These are phyloP conservation scores for Leccinum olivaceopallidum DNA, from an alignment of 768 basidiomycete genomes.

Conservation along the genomic window DNA sequence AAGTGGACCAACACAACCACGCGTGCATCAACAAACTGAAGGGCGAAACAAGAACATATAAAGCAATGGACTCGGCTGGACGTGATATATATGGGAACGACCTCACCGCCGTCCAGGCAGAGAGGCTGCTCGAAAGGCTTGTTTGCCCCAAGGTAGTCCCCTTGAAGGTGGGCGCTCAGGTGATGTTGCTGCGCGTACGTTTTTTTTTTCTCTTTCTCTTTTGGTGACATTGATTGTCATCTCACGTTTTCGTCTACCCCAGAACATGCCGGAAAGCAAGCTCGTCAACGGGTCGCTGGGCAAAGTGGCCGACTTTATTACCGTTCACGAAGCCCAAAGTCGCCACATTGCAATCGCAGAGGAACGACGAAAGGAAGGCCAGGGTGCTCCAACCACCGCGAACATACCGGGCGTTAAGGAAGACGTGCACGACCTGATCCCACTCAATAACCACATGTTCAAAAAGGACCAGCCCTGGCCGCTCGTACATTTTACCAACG, in stretches of 20 bases:
- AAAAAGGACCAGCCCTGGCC: too few relatives aligned
- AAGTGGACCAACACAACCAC: slow-evolving; percentile 28
- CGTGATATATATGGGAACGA: slow-evolving; percentile 37
- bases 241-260: not conserved
- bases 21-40: slow-evolving; percentile 19
- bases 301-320: too few relatives aligned
- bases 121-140: slow-evolving; percentile 44
- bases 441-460: too few relatives aligned
- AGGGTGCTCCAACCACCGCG: too few relatives aligned
- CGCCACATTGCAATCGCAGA: too few relatives aligned
- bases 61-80: slow-evolving; percentile 47
- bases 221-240: too few relatives aligned
- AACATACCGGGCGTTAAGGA: too few relatives aligned
- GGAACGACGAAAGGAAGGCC: too few relatives aligned
- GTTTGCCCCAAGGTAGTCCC: slow-evolving; percentile 48
- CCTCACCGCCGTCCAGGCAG: slow-evolving; percentile 32
- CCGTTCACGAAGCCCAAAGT: too few relatives aligned
- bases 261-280: slow-evolving; percentile 34
- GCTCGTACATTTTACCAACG: too few relatives aligned
- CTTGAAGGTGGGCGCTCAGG: slow-evolving; percentile 37
- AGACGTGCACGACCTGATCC: too few relatives aligned
- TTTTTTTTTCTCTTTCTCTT: not conserved
- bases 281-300: too few relatives aligned
- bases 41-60: slow-evolving; percentile 36
- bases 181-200: slow-evolving; percentile 47